Evolutionary conservation across 768 basidiomycete species (phyloP).

Genomic region (Naematelia aurantialba): DNA sequence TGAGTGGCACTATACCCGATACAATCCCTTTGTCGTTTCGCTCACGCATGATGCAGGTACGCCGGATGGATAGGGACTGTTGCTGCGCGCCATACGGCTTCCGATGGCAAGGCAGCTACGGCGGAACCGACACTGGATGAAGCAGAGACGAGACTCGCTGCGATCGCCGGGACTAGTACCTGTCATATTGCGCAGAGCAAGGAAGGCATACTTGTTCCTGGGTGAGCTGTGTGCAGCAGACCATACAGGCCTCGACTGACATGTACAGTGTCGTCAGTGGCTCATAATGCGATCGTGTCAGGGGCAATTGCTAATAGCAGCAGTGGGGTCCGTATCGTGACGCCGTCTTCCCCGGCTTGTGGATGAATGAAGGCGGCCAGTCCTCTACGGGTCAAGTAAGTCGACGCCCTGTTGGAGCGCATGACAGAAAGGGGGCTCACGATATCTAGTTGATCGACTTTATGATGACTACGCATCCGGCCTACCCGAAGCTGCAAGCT

Average conservation of each 20-base stretch:
- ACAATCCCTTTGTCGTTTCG: neutral
- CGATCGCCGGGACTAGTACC: constrained; percentile 92
- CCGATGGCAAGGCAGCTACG: constrained; percentile 53
- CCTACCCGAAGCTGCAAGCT: constrained; percentile 67
- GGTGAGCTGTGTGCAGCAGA: constrained; percentile 47
- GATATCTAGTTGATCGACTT: constrained; percentile 76
- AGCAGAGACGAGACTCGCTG: constrained; percentile 76
- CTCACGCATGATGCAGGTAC: constrained; percentile 53
- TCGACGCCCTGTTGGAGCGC: neutral
- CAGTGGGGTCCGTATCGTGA: constrained; percentile 58
- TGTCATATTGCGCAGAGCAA: constrained; percentile 91
- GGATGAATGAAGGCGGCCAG: constrained; percentile 99
- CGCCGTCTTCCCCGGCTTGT: constrained; percentile 87
- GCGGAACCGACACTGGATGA: constrained; percentile 65
- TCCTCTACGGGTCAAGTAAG: constrained; percentile 90
- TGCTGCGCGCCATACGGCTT: constrained; percentile 60
- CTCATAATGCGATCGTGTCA: neutral
- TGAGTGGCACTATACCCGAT: constrained; percentile 51
- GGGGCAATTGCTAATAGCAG: constrained; percentile 4
- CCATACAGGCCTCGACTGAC: too few relatives aligned
- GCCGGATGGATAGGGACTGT: constrained; percentile 98
- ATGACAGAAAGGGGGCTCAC: neutral
- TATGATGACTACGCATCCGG: constrained; percentile 84
- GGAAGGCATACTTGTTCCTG: constrained; percentile 77
- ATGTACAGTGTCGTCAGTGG: constrained; percentile 23